Conservation (phyloP, 257 asterid species). For the Thymus mandschuricus region DNA sequence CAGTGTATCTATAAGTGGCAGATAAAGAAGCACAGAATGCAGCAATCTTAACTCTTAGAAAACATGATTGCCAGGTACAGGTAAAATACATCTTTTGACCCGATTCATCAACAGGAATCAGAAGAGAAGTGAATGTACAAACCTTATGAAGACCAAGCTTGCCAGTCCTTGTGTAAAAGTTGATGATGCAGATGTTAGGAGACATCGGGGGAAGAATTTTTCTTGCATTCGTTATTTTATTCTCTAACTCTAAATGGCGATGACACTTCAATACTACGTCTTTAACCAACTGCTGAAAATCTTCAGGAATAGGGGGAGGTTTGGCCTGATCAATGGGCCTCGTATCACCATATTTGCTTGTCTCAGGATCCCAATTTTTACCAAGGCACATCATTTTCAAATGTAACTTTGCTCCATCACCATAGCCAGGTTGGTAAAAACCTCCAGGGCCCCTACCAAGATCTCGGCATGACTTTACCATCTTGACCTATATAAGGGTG, state of each 20-base stretch:
- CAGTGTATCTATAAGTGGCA: neutral
- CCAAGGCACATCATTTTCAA: constrained; percentile 93
- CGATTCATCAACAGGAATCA: neutral
- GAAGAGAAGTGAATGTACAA: constrained; percentile 4
- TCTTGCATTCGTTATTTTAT: constrained; percentile 36
- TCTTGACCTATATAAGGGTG: constrained; percentile 48
- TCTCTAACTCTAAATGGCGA: constrained; percentile 38
- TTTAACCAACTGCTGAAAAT: constrained; percentile 51
- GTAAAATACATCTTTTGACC: neutral
- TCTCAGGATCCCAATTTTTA: constrained; percentile 78
- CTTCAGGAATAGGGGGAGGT: constrained; percentile 68
- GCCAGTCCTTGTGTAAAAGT: constrained; percentile 66
- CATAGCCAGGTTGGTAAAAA: constrained; percentile 74
- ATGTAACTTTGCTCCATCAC: constrained; percentile 63
- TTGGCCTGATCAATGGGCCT: constrained; percentile 66
- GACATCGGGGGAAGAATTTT: constrained; percentile 60
- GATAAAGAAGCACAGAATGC: neutral
- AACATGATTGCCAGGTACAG: neutral
- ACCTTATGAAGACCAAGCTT: constrained; percentile 90
- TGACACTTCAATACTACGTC: constrained; percentile 54
- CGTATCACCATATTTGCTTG: constrained; percentile 46
- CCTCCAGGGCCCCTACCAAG: constrained; percentile 80
- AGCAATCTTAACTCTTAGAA: neutral
- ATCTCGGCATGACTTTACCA: constrained; percentile 54
- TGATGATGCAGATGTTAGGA: constrained; percentile 76